These are phyloP conservation scores for Boletus rex-veris DNA, from an alignment of 768 basidiomycete species.

Conservation along the genomic window DNA sequence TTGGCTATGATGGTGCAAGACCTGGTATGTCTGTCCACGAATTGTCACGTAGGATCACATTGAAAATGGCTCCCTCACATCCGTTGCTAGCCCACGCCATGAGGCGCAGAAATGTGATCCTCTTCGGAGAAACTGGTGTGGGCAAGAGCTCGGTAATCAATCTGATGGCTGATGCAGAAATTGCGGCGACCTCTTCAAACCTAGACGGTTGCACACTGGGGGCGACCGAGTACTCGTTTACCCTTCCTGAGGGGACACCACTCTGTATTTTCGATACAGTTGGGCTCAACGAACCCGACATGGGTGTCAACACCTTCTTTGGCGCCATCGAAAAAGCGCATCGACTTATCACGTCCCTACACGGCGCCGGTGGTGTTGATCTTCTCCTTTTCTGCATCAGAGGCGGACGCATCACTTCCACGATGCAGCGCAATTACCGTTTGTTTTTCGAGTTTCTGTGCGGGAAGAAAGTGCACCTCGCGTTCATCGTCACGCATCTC, in stretches of 20 bases:
- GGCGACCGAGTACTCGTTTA: neutral
- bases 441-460: conserved; percentile 15
- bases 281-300: conserved; percentile 10
- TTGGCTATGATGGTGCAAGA: neutral
- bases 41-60: neutral
- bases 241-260: neutral
- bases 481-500: conserved; percentile 11
- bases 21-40: neutral
- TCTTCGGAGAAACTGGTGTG: conserved; percentile 9
- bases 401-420: neutral
- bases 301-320: neutral
- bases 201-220: neutral
- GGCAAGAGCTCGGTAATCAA: conserved; percentile 13
- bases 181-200: neutral
- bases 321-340: conserved; percentile 11
- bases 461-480: conserved; percentile 5
- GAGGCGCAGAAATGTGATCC: neutral
- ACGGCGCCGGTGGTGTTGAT: conserved; percentile 7
- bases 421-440: conserved; percentile 9
- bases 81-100: neutral
- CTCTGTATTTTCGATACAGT: conserved; percentile 6
- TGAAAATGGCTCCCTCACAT: neutral
- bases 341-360: conserved; percentile 1
- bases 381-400: conserved; percentile 16
- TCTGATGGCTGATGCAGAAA: neutral